Percentiles rank a stretch among this genome's conserved stretches.
Evolutionary conservation across 2,329 filamentous ascomycete genomes (phyloP).

Genomic region (Beauveria australis): DNA sequence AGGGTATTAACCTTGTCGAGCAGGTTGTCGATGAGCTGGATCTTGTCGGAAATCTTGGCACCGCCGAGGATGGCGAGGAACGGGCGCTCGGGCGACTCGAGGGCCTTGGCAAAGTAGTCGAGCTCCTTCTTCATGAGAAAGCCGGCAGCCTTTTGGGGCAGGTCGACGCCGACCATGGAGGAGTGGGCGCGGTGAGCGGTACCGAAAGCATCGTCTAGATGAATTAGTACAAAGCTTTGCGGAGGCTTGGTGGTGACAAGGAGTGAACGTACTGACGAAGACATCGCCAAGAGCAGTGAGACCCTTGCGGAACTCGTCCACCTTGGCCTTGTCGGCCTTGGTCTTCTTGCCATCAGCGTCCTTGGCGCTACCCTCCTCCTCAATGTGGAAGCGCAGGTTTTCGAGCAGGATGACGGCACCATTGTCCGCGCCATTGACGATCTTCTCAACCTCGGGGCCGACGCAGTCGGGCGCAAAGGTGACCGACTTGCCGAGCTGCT

Average conservation of each 20-base stretch:
- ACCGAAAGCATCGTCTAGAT: conserved; percentile 87
- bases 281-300: conserved; percentile 91
- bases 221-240: neutral
- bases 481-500: conserved; percentile 76
- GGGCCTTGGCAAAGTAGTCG: conserved; percentile 96
- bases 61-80: conserved; percentile 98
- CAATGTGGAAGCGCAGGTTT: conserved; percentile 96
- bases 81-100: conserved; percentile 85
- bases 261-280: conserved; percentile 71
- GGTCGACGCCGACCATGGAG: conserved; percentile 95
- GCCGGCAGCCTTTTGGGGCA: conserved; percentile 92
- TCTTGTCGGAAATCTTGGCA: conserved; percentile 99
- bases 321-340: conserved; percentile 91
- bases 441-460: conserved; percentile 80
- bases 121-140: conserved; percentile 99
- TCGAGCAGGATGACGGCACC: conserved; percentile 87
- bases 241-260: neutral
- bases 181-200: conserved; percentile 97
- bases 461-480: conserved; percentile 87
- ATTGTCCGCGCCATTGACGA: conserved; percentile 71
- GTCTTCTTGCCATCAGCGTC: conserved; percentile 92
- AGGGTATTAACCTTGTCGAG: conserved; percentile 96
- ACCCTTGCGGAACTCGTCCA: conserved; percentile 89
- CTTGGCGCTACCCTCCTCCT: conserved; percentile 96
- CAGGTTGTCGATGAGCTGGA: conserved; percentile 97